Base-by-base conservation (phyloP, 1,284 basidiomycete species). In the Ganoderma resinaceum region DNA sequence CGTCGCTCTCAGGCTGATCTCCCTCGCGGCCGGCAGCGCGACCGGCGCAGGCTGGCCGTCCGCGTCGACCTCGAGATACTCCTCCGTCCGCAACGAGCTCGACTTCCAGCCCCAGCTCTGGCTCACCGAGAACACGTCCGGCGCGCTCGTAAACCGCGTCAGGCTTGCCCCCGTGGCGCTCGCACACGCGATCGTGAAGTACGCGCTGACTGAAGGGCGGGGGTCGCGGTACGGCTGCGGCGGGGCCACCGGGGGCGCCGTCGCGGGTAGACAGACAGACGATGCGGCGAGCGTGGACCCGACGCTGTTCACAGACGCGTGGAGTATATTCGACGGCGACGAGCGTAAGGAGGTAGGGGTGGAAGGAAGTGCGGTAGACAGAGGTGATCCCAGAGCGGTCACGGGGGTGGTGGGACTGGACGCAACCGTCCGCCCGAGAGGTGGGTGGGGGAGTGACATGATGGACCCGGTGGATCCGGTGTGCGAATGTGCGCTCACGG, bases 31-130 rank as follows among this genome's bases (percentile, higher is more conserved):
- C 64, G 74, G 78, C 76, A 78, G 67, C 62, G 63, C 80, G 63
- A 75, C 72, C 60, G 73, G 76, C 64, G 57, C 66, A 26, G 70
- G 73, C 67, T 61, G 68, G 12, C 74, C 71, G 43, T 87, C 82
- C 8, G 80, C 79, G 1, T 84, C 86, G 9, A 89, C 79, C 65
- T 90, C 85, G 49, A 87, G 78, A 69, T 86, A 87, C 75, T 87
- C 87, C 74, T 89, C 90, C 64, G 84, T 86, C 73, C 85, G 80
- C 73, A 91, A 75, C 40, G 88, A 88, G 76, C 89, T 89, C 70
- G 88, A 88, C 81, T 93, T 94, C 91, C 92, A 94, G 1, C 92
- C 91, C 92, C 91, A 93, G 75, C 92, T 92, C 81, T 92, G 90
- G 71, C 87, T 87, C 59, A 96, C 85, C 29, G 90, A 86, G 77